These are phyloP conservation scores for Oryza brachyantha DNA, from an alignment of 176 grass and related monocot species.

Conservation along the genomic window DNA sequence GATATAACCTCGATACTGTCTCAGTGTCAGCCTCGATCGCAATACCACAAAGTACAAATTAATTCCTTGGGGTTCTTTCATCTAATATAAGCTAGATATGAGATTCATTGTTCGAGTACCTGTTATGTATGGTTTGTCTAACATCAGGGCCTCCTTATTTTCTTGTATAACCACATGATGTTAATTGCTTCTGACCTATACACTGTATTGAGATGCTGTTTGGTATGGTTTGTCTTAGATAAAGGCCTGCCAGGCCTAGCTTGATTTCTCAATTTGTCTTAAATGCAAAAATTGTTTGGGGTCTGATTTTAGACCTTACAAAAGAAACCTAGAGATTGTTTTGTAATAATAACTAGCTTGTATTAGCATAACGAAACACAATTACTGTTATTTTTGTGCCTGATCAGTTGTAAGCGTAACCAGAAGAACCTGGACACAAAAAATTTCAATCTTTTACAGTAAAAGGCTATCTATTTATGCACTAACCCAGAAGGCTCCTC, in stretches of 20 bases:
- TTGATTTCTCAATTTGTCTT: not conserved
- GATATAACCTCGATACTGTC: not conserved
- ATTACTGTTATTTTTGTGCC: not conserved
- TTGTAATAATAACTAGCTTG: not conserved
- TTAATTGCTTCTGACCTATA: not conserved
- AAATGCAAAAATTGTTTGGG: not conserved
- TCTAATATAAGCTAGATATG: constrained; percentile 1
- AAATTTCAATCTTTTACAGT: not conserved
- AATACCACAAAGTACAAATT: not conserved
- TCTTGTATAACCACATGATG: not conserved
- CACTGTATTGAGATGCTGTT: not conserved
- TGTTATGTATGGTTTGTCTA: not conserved
- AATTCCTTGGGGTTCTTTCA: not conserved
- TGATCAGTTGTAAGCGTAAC: not conserved
- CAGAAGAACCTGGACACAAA: not conserved
- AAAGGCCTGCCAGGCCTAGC: not conserved
- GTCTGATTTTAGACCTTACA: not conserved
- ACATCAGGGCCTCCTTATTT: not conserved
- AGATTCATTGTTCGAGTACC: not conserved
- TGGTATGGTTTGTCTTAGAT: not conserved
- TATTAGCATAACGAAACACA: not conserved
- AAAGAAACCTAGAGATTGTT: not conserved
- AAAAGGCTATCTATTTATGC: not conserved
- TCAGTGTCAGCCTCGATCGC: not conserved
- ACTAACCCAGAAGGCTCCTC: not conserved